Percentiles rank a stretch among this genome's conserved stretches.
Evolutionary conservation across 1,284 basidiomycete species (phyloP).

Genomic region (Cryptococcus sp.): DNA sequence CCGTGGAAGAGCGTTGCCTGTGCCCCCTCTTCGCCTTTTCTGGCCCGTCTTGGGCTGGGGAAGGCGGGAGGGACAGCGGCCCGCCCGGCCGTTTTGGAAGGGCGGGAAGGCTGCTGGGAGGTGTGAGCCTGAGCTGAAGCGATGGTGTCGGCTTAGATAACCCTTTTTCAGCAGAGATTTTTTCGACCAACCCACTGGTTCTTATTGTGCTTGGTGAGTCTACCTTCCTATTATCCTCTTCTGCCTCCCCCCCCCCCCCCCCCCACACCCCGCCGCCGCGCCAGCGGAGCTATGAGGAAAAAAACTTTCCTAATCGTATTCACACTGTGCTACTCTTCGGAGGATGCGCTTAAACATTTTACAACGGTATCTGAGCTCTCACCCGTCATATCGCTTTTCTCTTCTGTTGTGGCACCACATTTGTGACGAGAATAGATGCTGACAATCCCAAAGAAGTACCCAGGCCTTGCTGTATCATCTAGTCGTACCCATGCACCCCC

Average conservation of each 20-base stretch:
- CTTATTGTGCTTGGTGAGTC: constrained; percentile 19
- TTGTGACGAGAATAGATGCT: background rate
- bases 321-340: constrained; percentile 48
- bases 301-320: constrained; percentile 50
- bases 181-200: background rate
- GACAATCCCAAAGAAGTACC: background rate
- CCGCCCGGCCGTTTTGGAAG: constrained; percentile 16
- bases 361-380: constrained; percentile 49
- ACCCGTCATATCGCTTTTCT: constrained; percentile 6
- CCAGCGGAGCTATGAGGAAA: constrained; percentile 45
- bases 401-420: background rate
- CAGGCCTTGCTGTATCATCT: background rate
- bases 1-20: constrained; percentile 43
- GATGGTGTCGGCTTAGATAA: constrained; percentile 1
- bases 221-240: constrained; percentile 3
- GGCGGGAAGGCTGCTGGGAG: constrained; percentile 2
- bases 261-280: no score
- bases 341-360: constrained; percentile 41
- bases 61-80: constrained; percentile 4
- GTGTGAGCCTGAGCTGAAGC: constrained; percentile 3
- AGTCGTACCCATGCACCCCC: background rate
- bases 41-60: constrained; percentile 1
- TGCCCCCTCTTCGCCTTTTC: background rate
- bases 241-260: constrained; percentile 5
- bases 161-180: constrained; percentile 9